phyloP scores from a whole-genome alignment of 768 basidiomycete genomes.

The Leccinum ochraceum region DNA sequence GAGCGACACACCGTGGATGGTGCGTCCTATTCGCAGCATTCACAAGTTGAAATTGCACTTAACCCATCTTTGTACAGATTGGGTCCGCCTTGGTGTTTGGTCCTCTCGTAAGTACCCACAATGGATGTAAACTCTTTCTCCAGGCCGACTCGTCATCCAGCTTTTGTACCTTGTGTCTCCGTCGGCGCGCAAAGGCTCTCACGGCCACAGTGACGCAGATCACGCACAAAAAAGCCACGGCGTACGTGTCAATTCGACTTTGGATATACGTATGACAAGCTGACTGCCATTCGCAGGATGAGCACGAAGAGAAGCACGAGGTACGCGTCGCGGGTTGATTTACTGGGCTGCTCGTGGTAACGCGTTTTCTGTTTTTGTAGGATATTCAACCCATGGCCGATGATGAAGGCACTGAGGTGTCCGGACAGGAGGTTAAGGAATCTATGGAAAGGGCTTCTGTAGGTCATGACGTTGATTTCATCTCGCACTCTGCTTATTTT shows the following conservation, averaged over 20 bases:
- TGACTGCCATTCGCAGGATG: slow-evolving; percentile 22
- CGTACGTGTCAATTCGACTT: slow-evolving; percentile 21
- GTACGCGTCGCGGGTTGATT: slow-evolving; percentile 17
- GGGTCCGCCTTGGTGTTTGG: slow-evolving; percentile 36
- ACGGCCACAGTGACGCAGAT: slow-evolving; percentile 20
- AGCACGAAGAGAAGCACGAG: slow-evolving; percentile 10
- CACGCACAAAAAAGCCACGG: slow-evolving; percentile 21
- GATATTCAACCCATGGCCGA: slow-evolving; percentile 22
- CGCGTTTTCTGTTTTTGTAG: slow-evolving; percentile 9
- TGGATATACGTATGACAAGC: not conserved
- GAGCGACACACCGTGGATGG: slow-evolving; percentile 33
- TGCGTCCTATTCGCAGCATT: slow-evolving; percentile 12
- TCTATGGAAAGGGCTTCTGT: slow-evolving; percentile 31
- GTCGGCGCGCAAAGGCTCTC: slow-evolving; percentile 25
- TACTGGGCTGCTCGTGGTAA: slow-evolving; percentile 1
- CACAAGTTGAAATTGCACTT: not conserved
- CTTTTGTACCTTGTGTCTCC: slow-evolving; percentile 35
- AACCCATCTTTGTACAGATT: slow-evolving; percentile 17
- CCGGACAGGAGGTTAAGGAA: slow-evolving; percentile 33
- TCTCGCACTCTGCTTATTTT: slow-evolving; percentile 7
- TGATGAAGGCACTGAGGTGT: slow-evolving; percentile 33
- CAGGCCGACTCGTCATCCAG: slow-evolving; percentile 11
- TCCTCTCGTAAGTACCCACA: slow-evolving; percentile 26
- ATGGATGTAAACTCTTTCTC: not conserved
- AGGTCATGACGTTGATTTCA: slow-evolving; percentile 9